Conservation (phyloP, 257 asterid species). For the Forsythia viridissima region DNA sequence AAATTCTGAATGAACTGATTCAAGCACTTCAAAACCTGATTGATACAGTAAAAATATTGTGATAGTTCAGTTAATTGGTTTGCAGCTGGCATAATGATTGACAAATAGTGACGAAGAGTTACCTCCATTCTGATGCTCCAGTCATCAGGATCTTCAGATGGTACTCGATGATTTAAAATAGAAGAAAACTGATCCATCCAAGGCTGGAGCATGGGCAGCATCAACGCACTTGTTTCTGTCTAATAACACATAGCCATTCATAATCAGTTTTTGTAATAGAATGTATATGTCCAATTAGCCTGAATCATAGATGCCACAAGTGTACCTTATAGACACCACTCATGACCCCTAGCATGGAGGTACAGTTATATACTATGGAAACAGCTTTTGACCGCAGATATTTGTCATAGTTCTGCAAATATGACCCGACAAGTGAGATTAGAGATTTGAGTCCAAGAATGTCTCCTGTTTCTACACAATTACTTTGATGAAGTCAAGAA, state of each 20-base stretch:
- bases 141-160: constrained; percentile 93
- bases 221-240: constrained; percentile 72
- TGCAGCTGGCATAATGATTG: constrained; percentile 24
- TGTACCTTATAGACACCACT: constrained; percentile 89
- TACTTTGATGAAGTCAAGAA: constrained; percentile 1
- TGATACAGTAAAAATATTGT: constrained; percentile 14
- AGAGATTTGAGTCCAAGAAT: constrained; percentile 23
- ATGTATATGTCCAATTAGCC: constrained; percentile 24
- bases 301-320: constrained; percentile 23
- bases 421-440: constrained; percentile 6
- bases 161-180: constrained; percentile 70
- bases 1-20: constrained; percentile 83
- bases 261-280: constrained; percentile 27
- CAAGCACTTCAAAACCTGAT: constrained; percentile 91
- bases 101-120: constrained; percentile 22
- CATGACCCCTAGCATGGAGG: constrained; percentile 80
- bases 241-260: constrained; percentile 35
- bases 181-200: constrained; percentile 85
- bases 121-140: constrained; percentile 99
- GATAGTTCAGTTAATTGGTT: constrained; percentile 18
- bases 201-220: constrained; percentile 83
- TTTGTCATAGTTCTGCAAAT: constrained; percentile 77
- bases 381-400: constrained; percentile 72
- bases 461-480: constrained; percentile 12
- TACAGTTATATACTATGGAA: constrained; percentile 76